Percentiles rank a stretch among this genome's conserved stretches.
Conservation (phyloP, 169 alveolate genomes). For the Perkinsus chesapeaki region DNA sequence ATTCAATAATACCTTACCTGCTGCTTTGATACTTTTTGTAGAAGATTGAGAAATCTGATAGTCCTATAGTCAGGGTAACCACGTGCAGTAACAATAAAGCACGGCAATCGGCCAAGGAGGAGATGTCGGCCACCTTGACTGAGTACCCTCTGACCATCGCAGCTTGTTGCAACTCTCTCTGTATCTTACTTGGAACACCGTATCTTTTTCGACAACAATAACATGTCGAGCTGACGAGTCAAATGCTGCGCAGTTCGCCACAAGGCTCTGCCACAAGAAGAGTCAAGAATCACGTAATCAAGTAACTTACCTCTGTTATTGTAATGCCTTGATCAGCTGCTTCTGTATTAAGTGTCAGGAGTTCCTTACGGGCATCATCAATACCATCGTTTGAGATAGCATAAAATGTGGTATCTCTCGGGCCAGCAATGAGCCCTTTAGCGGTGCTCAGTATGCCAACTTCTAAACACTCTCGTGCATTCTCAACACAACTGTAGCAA, state of each 20-base stretch:
- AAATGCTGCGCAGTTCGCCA: neutral
- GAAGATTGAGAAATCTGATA: neutral
- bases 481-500: neutral
- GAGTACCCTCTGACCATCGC: neutral
- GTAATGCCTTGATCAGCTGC: neutral
- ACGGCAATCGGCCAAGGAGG: neutral
- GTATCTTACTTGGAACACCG: neutral
- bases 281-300: neutral
- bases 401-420: neutral
- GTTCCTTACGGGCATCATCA: neutral
- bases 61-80: neutral
- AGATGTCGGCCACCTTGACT: neutral
- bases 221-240: neutral
- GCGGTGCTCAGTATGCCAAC: neutral
- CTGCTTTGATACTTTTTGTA: neutral
- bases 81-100: neutral
- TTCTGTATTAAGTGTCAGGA: neutral
- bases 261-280: neutral
- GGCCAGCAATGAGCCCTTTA: neutral
- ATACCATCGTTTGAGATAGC: neutral
- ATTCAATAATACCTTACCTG: neutral
- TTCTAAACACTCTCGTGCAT: neutral
- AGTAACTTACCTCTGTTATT: neutral
- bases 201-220: neutral
- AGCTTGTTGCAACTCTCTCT: neutral